Evolutionary conservation across 768 basidiomycete species (phyloP).

Genomic region (Leccinum boreale): DNA sequence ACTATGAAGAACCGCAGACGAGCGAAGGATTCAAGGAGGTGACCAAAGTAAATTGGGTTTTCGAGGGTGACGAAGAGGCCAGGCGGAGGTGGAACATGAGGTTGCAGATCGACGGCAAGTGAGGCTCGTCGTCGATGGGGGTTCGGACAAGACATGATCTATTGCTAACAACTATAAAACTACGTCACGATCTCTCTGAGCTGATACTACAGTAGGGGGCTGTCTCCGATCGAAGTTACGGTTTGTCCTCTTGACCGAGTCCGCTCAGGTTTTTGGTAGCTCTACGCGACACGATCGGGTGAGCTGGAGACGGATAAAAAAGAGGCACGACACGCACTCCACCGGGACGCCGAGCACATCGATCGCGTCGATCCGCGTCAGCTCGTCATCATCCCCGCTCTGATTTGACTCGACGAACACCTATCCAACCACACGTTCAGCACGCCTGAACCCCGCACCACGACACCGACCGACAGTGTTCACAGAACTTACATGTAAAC

Average conservation of each 20-base stretch:
- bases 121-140: constrained; percentile 6
- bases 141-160: constrained; percentile 1
- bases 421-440: constrained; percentile 33
- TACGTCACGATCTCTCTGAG: neutral
- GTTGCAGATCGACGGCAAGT: constrained; percentile 77
- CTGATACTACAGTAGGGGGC: neutral
- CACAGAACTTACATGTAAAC: constrained; percentile 49
- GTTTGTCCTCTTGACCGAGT: constrained; percentile 32
- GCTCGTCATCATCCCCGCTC: constrained; percentile 48
- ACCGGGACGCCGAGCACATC: constrained; percentile 61
- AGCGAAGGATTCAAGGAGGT: constrained; percentile 79
- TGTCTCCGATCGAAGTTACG: constrained; percentile 5
- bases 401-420: constrained; percentile 71
- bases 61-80: constrained; percentile 74
- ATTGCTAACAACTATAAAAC: constrained; percentile 1
- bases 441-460: neutral
- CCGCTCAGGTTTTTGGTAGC: constrained; percentile 39
- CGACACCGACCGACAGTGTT: neutral
- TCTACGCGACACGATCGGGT: constrained; percentile 16
- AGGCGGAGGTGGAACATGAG: constrained; percentile 76
- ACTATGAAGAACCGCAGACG: constrained; percentile 62
- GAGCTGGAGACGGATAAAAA: constrained; percentile 1
- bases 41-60: constrained; percentile 74
- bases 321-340: constrained; percentile 41
- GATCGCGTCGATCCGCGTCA: constrained; percentile 62